These are phyloP conservation scores for Botrytis fabae DNA, from an alignment of 2,329 filamentous ascomycete genomes.

Conservation along the genomic window DNA sequence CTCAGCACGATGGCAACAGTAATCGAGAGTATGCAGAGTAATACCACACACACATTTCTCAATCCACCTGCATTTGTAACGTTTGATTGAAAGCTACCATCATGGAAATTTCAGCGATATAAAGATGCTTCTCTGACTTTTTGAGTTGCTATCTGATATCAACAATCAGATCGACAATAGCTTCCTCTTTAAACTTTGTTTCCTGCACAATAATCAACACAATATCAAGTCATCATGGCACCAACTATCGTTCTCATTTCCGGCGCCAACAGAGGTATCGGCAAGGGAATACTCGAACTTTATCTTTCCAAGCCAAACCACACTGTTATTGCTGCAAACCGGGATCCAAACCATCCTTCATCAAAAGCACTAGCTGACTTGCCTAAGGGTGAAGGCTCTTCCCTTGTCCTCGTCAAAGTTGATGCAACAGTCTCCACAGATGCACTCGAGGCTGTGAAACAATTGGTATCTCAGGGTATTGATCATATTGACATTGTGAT, in stretches of 20 bases:
- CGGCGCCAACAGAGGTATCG: slow-evolving; percentile 33
- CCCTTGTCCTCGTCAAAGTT: slow-evolving; percentile 47
- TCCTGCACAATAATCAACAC: background rate
- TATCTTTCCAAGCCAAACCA: slow-evolving; percentile 43
- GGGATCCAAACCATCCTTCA: slow-evolving; percentile 34
- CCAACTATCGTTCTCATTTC: slow-evolving; percentile 26
- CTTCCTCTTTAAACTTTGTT: background rate
- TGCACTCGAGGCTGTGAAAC: slow-evolving; percentile 41
- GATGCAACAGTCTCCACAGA: slow-evolving; percentile 44
- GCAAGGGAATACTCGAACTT: slow-evolving; percentile 40
- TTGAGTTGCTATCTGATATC: background rate
- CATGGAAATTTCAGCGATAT: background rate
- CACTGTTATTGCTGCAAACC: slow-evolving; percentile 45
- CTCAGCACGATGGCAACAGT: background rate
- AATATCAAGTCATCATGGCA: background rate
- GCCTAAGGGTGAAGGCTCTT: slow-evolving; percentile 33
- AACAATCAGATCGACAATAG: background rate
- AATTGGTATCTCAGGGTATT: slow-evolving; percentile 31
- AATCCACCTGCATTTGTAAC: background rate
- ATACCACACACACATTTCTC: background rate
- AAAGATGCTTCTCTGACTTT: background rate
- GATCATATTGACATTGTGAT: slow-evolving; percentile 42
- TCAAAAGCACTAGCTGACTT: slow-evolving; percentile 38
- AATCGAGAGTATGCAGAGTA: background rate
- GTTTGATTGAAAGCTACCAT: background rate